Conservation (phyloP, 805 yeast genomes). For the Starmerella geochares region DNA sequence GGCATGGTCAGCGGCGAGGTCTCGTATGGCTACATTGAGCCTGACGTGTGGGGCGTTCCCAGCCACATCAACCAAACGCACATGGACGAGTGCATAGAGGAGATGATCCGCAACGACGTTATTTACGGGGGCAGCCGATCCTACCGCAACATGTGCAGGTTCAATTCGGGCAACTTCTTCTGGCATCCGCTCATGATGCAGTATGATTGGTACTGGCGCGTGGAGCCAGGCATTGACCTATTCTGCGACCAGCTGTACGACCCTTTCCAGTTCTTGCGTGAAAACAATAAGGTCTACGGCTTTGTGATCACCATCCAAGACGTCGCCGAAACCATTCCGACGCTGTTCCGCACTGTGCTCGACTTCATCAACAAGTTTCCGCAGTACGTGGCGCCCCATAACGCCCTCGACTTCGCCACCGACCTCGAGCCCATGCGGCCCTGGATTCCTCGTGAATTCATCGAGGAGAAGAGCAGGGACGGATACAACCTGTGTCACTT, state of each 20-base stretch:
- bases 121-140: constrained; percentile 57
- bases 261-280: constrained; percentile 72
- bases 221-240: constrained; percentile 84
- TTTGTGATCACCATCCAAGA: constrained; percentile 78
- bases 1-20: constrained; percentile 67
- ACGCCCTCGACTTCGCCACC: constrained; percentile 47
- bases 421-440: constrained; percentile 38
- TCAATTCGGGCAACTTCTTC: constrained; percentile 84
- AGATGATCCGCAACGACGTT: constrained; percentile 40
- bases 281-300: constrained; percentile 69
- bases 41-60: constrained; percentile 77
- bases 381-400: constrained; percentile 52
- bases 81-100: constrained; percentile 40
- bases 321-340: constrained; percentile 73
- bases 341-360: constrained; percentile 65
- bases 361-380: constrained; percentile 55
- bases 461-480: constrained; percentile 35
- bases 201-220: constrained; percentile 89
- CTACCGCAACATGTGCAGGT: constrained; percentile 90
- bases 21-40: constrained; percentile 69
- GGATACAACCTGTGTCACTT: constrained; percentile 72
- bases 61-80: constrained; percentile 50
- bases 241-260: constrained; percentile 66
- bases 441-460: constrained; percentile 12
- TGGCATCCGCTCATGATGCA: constrained; percentile 58